phyloP scores from a whole-genome alignment of 2,329 filamentous ascomycete species.

The Exserohilum rostratum region DNA sequence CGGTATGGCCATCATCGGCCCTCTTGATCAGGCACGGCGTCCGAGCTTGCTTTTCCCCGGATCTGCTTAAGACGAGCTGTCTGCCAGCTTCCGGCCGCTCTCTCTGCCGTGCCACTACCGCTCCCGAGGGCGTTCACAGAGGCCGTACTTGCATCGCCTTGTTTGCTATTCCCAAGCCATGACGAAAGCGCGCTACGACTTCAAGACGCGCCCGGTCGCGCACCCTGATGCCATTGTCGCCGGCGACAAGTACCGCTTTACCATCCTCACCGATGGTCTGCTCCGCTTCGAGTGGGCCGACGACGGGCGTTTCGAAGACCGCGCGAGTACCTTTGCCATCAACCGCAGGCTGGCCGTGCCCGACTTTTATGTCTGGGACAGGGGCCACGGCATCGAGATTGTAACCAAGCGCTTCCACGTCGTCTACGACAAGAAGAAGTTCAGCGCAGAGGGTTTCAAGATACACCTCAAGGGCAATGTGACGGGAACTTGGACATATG shows the following conservation, averaged over 20 bases:
- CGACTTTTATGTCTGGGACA: slow-evolving; percentile 57
- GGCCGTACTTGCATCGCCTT: slow-evolving; percentile 11
- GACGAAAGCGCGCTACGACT: slow-evolving; percentile 49
- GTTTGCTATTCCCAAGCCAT: slow-evolving; percentile 24
- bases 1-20: slow-evolving; percentile 17
- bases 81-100: slow-evolving; percentile 20
- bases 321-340: slow-evolving; percentile 66
- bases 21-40: slow-evolving; percentile 19
- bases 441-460: slow-evolving; percentile 58
- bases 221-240: slow-evolving; percentile 54
- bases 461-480: slow-evolving; percentile 55
- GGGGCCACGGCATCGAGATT: slow-evolving; percentile 59
- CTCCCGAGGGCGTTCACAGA: too few species aligned
- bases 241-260: slow-evolving; percentile 64
- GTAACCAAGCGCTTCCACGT: slow-evolving; percentile 62
- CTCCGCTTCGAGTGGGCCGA: slow-evolving; percentile 67
- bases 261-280: slow-evolving; percentile 61
- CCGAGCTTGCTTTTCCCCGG: slow-evolving; percentile 30
- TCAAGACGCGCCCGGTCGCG: slow-evolving; percentile 53
- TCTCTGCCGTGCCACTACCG: slow-evolving; percentile 24
- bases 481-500: slow-evolving; percentile 59
- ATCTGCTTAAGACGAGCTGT: slow-evolving; percentile 28
- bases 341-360: slow-evolving; percentile 58
- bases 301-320: slow-evolving; percentile 66
- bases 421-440: slow-evolving; percentile 63